Evolutionary conservation across 192 early-diverging fungal genomes (phyloP), one percentile per base, ranked within the genome.

Genomic region (Ramicandelaber brevisporus): DNA sequence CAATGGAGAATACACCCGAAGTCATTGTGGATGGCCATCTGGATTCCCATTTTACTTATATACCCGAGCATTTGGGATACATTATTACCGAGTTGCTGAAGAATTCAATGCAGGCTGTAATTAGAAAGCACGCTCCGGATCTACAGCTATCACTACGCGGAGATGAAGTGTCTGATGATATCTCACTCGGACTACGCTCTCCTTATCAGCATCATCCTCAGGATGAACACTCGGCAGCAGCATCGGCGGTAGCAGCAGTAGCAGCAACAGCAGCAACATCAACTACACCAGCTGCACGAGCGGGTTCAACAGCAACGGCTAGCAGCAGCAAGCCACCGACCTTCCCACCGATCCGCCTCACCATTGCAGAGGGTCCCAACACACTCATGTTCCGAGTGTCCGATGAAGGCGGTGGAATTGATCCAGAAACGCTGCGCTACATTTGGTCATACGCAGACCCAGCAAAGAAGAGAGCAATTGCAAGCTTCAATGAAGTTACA

Each of bases 41-140:
- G 0, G 60, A 73, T 26, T 74, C 76, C 4, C 52, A 57, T 14
- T 84, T 97, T 44, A 68, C 73, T 38, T 97, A 89, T 44, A 88
- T 97, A 30, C 80, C 86, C 5, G 89, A 83, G 22, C 85, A 96
- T 34, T 68, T 90, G 33, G 81, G 86, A 52, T 86, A 90, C 43
- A 78, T 96, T 21, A 30, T 96, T 11, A 85, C 78, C 31, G 86
- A 96, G 57, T 49, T 96, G 25, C 46, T 95, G 33, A 73, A 75
- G 38, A 88, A 88, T 55, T 63, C 72, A 21, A 76, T 87, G 58
- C 48, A 64, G 23, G 60, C 63, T 31, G 78, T 79, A 13, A 61
- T 78, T 36, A 42, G 50, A 19, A 46, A 53, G 18, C 55, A 65
- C 50, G 36, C 53, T 1, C 30, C 41, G 7, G 37, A 43, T 5